phyloP scores from a whole-genome alignment of 176 grass and related monocot genomes.

The Lolium rigidum region DNA sequence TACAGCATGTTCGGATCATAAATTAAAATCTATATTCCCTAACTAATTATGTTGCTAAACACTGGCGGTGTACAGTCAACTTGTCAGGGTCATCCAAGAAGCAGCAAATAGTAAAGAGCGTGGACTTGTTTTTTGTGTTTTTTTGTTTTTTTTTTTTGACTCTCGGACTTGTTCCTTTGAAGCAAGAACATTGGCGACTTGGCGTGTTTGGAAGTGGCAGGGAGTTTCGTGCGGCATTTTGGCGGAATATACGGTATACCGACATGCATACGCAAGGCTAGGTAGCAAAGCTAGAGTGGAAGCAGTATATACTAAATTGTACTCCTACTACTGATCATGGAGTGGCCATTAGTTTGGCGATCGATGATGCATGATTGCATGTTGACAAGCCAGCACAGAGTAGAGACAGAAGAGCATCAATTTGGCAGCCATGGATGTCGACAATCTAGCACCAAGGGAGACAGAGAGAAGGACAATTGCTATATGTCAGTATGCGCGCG shows the following conservation, averaged over 20 bases:
- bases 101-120: background rate
- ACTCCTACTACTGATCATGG: background rate
- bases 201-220: background rate
- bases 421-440: constrained; percentile 17
- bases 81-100: background rate
- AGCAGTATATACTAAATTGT: background rate
- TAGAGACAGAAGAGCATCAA: constrained; percentile 7
- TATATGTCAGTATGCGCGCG: constrained; percentile 13
- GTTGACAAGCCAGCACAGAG: constrained; percentile 2
- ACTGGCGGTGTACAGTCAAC: background rate
- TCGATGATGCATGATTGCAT: background rate
- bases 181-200: background rate
- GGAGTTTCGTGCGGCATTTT: background rate
- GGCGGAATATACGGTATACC: constrained; percentile 48
- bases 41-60: background rate
- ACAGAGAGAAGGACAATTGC: constrained; percentile 5
- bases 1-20: background rate
- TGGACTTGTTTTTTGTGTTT: background rate
- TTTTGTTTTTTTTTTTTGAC: too few species aligned
- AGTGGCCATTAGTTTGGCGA: background rate
- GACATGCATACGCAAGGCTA: constrained; percentile 32
- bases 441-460: background rate
- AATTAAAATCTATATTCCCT: too few species aligned
- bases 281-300: background rate
- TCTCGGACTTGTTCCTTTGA: background rate